Evolutionary conservation across 768 basidiomycete species (phyloP).

Genomic region (Russula emetica): DNA sequence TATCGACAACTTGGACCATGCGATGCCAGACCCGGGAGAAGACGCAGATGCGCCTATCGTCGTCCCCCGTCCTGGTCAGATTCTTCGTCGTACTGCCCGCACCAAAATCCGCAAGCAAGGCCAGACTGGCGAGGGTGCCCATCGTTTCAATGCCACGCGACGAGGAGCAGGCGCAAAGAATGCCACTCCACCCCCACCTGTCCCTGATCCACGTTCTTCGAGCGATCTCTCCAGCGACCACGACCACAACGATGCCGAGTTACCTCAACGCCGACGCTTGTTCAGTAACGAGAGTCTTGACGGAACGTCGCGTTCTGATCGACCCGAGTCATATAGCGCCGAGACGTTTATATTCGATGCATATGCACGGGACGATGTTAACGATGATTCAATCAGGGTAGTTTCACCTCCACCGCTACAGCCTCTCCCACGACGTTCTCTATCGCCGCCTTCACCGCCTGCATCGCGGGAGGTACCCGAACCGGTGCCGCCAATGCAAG

Average conservation of each 20-base stretch:
- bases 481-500: conserved; percentile 6
- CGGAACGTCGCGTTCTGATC: conserved; percentile 22
- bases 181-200: conserved; percentile 4
- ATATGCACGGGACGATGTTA: conserved; percentile 62
- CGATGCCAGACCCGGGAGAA: conserved; percentile 59
- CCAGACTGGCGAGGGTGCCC: conserved; percentile 72
- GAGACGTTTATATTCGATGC: conserved; percentile 82
- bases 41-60: conserved; percentile 91
- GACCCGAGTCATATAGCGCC: conserved; percentile 77
- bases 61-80: conserved; percentile 80
- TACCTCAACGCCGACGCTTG: conserved; percentile 38
- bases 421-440: conserved; percentile 21
- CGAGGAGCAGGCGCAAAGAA: conserved; percentile 37
- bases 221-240: conserved; percentile 53
- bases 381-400: conserved; percentile 26
- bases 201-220: conserved; percentile 47
- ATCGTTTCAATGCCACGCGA: conserved; percentile 62
- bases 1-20: conserved; percentile 61
- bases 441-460: conserved; percentile 16
- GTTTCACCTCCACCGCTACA: conserved; percentile 9
- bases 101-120: conserved; percentile 93
- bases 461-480: conserved; percentile 1
- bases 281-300: conserved; percentile 47
- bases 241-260: conserved; percentile 36
- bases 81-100: conserved; percentile 85